Percentiles rank a stretch among this genome's conserved stretches.
phyloP scores from a whole-genome alignment of 2,329 filamentous ascomycete genomes.

The Akanthomyces lecanii region DNA sequence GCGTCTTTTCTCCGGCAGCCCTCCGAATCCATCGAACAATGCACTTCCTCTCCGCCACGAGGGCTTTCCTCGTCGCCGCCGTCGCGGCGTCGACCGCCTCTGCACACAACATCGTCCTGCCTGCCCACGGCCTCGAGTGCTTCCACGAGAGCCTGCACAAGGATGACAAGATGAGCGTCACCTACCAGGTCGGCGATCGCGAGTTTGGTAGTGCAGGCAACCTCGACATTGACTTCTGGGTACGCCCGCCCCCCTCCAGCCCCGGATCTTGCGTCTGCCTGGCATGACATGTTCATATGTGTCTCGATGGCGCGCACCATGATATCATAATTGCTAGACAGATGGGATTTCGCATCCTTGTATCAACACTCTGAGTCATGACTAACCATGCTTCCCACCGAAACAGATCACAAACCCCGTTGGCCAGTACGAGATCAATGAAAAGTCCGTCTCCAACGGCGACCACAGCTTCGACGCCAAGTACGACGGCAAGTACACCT shows the following conservation, averaged over 20 bases:
- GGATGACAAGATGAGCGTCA: conserved; percentile 98
- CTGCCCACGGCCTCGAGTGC: conserved; percentile 90
- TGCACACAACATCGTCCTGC: conserved; percentile 94
- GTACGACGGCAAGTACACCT: conserved; percentile 82
- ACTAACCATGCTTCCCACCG: conserved; percentile 17
- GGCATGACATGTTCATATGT: neutral
- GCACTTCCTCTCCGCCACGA: conserved; percentile 43
- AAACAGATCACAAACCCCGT: conserved; percentile 71
- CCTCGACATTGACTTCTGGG: conserved; percentile 97
- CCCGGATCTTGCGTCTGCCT: neutral
- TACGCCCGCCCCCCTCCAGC: conserved; percentile 42
- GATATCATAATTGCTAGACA: neutral
- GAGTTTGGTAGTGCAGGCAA: conserved; percentile 95
- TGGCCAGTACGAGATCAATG: conserved; percentile 71
- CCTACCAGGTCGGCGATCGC: conserved; percentile 94
- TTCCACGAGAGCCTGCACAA: conserved; percentile 91
- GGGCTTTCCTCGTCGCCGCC: conserved; percentile 38
- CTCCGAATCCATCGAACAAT: conserved; percentile 28
- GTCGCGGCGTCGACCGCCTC: conserved; percentile 53
- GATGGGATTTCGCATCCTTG: neutral
- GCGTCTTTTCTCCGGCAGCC: neutral
- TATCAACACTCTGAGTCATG: conserved; percentile 1
- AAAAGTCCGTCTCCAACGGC: conserved; percentile 79
- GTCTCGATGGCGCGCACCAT: neutral
- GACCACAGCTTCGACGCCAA: conserved; percentile 88